Percentiles rank a stretch among this genome's conserved stretches.
phyloP scores from a whole-genome alignment of 495 filamentous ascomycete species.

The Parathielavia hyrcaniae region DNA sequence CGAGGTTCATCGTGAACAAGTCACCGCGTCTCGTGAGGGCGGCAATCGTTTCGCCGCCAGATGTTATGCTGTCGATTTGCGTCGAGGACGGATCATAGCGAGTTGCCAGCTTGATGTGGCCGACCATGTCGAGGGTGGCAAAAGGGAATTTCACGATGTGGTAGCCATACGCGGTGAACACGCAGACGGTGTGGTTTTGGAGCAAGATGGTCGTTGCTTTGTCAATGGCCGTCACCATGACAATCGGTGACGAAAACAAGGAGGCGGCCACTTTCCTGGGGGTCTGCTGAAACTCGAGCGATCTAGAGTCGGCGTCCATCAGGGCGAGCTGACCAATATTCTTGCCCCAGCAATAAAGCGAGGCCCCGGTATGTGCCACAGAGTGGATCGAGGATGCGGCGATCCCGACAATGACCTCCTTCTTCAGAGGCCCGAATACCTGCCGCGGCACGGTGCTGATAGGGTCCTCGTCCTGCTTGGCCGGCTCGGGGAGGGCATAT shows the following conservation, averaged over 20 bases:
- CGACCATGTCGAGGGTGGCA: constrained; percentile 60
- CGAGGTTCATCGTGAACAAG: constrained; percentile 72
- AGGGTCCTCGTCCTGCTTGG: constrained; percentile 66
- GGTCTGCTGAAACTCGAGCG: constrained; percentile 69
- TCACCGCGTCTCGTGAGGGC: constrained; percentile 78
- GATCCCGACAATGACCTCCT: constrained; percentile 71
- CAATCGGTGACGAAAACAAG: constrained; percentile 70
- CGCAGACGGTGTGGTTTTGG: constrained; percentile 79
- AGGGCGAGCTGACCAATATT: constrained; percentile 92
- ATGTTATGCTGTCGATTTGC: constrained; percentile 65
- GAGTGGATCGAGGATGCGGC: constrained; percentile 92
- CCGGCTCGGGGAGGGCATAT: constrained; percentile 55
- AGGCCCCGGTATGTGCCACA: constrained; percentile 72
- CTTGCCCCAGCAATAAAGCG: constrained; percentile 90
- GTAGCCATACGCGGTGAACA: constrained; percentile 91
- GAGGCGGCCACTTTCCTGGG: constrained; percentile 85
- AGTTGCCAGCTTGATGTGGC: constrained; percentile 56
- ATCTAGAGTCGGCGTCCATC: constrained; percentile 89
- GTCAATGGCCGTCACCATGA: constrained; percentile 80
- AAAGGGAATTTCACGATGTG: constrained; percentile 75
- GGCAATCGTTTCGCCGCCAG: constrained; percentile 84
- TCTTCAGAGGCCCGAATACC: constrained; percentile 83
- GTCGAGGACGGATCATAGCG: constrained; percentile 59
- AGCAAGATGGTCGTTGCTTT: constrained; percentile 81
- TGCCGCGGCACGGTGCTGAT: constrained; percentile 76